A percentile compares a stretch with the other conserved stretches of the same genome.
Conservation (phyloP, 23 red algal species). For the Chondrus crispus region DNA sequence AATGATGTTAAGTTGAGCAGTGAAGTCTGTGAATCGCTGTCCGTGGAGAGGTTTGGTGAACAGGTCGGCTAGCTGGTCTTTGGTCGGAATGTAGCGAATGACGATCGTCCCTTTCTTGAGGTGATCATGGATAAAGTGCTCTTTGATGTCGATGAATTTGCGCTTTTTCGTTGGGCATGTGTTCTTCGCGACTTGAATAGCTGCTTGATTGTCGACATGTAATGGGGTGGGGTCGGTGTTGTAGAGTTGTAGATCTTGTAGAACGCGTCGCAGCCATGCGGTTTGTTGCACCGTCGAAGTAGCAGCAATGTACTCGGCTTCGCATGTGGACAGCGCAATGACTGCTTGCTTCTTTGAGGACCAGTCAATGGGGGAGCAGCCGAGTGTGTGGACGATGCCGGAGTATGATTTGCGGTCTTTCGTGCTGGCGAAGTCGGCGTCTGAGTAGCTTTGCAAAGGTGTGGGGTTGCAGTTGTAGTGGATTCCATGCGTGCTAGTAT, state of each 20-base stretch:
- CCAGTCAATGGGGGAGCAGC: not conserved
- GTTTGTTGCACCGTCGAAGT: not conserved
- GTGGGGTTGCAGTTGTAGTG: not conserved
- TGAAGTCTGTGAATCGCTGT: no score
- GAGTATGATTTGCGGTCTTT: not conserved
- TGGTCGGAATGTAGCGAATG: not conserved
- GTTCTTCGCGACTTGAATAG: not conserved
- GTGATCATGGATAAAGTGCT: not conserved
- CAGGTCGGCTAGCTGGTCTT: not conserved
- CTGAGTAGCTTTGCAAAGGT: not conserved
- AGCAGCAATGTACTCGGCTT: not conserved
- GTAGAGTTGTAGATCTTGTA: not conserved
- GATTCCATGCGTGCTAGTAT: not conserved
- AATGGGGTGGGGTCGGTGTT: not conserved
- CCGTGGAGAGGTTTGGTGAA: conserved; percentile 21
- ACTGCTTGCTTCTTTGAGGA: not conserved
- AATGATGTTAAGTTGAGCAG: no score
- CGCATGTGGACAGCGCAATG: not conserved
- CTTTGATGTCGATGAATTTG: not conserved
- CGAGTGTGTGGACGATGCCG: not conserved
- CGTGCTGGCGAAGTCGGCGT: not conserved
- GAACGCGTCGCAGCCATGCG: not conserved
- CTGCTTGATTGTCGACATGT: not conserved
- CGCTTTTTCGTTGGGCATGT: not conserved
- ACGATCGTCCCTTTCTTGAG: not conserved